These are phyloP conservation scores for Populus pruinosa DNA, from an alignment of 345 rosid genomes.

Conservation along the genomic window DNA sequence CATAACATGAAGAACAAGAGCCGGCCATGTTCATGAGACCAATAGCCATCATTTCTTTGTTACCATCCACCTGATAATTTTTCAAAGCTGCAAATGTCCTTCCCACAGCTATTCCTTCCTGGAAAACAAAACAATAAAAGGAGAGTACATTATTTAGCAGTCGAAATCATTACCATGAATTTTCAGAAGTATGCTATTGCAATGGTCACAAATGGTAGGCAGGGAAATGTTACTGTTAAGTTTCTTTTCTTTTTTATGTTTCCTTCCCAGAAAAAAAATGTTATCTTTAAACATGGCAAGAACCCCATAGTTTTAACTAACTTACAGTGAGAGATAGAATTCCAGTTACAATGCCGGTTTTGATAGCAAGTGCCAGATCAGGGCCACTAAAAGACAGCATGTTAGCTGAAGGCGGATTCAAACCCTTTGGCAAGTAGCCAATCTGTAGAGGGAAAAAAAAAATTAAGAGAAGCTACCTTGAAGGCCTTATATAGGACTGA, in stretches of 20 bases:
- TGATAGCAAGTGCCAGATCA: constrained; percentile 64
- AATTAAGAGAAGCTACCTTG: not conserved
- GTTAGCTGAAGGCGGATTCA: constrained; percentile 89
- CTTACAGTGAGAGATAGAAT: constrained; percentile 87
- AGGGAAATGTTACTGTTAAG: not conserved
- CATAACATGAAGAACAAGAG: constrained; percentile 87
- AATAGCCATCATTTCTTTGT: constrained; percentile 98
- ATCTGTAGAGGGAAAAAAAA: constrained; percentile 46
- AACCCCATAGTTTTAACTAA: not conserved
- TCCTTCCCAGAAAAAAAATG: not conserved
- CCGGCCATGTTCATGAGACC: constrained; percentile 97
- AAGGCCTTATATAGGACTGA: not conserved
- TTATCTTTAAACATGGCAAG: not conserved
- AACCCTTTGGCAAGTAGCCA: constrained; percentile 84
- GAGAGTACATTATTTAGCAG: not conserved
- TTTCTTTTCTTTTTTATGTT: not conserved
- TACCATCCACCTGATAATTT: constrained; percentile 92
- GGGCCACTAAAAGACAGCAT: constrained; percentile 62
- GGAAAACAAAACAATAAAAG: constrained; percentile 1
- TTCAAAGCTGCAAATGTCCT: constrained; percentile 85
- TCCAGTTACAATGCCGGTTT: constrained; percentile 87
- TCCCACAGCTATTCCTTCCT: constrained; percentile 99
- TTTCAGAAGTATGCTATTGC: not conserved
- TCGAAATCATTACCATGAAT: not conserved
- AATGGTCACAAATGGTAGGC: not conserved